Conservation (phyloP, 106 monocot species). For the Cymbidium sinense region DNA sequence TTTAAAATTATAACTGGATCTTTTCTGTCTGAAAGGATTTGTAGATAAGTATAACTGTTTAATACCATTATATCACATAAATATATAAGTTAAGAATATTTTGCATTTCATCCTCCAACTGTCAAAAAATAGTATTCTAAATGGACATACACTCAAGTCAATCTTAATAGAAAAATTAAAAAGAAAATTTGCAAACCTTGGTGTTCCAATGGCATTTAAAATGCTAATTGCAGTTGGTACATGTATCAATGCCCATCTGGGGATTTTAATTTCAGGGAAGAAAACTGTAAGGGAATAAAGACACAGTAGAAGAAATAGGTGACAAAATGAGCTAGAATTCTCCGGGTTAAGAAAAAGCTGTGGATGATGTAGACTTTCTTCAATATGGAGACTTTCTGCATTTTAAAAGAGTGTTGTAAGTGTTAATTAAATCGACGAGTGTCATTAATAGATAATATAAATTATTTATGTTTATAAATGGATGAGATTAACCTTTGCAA, state of each 20-base stretch:
- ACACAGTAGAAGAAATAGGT: slow-evolving; percentile 75
- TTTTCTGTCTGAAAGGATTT: too few species aligned
- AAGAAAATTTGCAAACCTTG: slow-evolving; percentile 16
- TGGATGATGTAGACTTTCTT: slow-evolving; percentile 66
- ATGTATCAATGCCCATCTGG: slow-evolving; percentile 43
- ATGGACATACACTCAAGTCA: background rate
- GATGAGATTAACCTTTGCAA: slow-evolving; percentile 37
- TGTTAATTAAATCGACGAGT: too few species aligned
- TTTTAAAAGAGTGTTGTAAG: background rate
- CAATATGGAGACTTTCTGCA: slow-evolving; percentile 43
- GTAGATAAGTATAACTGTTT: too few species aligned
- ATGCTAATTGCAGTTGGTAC: slow-evolving; percentile 50
- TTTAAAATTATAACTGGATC: too few species aligned
- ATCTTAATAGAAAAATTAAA: background rate
- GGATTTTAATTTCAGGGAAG: slow-evolving; percentile 42
- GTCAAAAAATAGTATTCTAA: too few species aligned
- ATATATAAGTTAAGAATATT: too few species aligned
- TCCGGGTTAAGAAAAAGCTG: slow-evolving; percentile 68
- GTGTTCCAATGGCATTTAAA: slow-evolving; percentile 60
- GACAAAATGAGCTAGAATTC: slow-evolving; percentile 54
- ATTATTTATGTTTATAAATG: too few species aligned
- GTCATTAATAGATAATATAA: too few species aligned
- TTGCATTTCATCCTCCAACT: too few species aligned
- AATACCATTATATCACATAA: too few species aligned
- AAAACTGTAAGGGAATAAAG: slow-evolving; percentile 48